Conservation (phyloP, 495 filamentous ascomycete species). For the Trichoderma gamsii region DNA sequence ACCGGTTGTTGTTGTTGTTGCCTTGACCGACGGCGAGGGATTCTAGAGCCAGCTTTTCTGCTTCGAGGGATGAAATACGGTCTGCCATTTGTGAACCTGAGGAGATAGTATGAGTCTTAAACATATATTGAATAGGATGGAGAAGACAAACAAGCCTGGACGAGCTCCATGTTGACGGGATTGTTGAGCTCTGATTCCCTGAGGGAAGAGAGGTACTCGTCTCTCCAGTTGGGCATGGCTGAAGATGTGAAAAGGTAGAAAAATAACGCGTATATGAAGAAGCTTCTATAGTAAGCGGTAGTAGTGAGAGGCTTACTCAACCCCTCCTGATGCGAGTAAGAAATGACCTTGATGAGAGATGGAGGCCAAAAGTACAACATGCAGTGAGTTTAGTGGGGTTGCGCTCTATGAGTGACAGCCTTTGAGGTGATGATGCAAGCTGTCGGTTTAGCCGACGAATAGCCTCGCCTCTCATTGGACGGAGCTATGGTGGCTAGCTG, state of each 20-base stretch:
- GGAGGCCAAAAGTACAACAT: too few species aligned
- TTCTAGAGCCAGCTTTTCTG: conserved; percentile 39
- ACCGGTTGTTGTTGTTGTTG: conserved; percentile 19
- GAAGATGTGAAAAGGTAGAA: not conserved
- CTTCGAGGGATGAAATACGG: conserved; percentile 53
- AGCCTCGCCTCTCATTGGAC: not conserved
- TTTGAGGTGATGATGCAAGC: not conserved
- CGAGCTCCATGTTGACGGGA: conserved; percentile 39
- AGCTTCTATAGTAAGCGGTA: conserved; percentile 20
- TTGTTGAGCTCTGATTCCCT: conserved; percentile 37
- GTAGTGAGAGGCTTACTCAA: too few species aligned
- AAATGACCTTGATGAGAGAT: too few species aligned
- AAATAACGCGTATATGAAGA: not conserved
- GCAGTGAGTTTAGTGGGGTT: not conserved
- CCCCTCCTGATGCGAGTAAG: too few species aligned
- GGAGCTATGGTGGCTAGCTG: conserved; percentile 4
- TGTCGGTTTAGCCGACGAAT: conserved; percentile 7
- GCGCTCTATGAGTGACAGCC: not conserved
- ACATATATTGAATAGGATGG: too few species aligned
- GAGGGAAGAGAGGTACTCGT: conserved; percentile 39
- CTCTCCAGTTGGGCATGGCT: conserved; percentile 42
- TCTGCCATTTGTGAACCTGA: conserved; percentile 66
- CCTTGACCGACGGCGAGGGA: conserved; percentile 18
- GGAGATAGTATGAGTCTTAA: conserved; percentile 21
- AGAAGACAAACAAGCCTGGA: conserved; percentile 39